Percentiles rank a stretch among this genome's conserved stretches.
phyloP scores from a whole-genome alignment of 495 filamentous ascomycete genomes.

The Bryoglossum gracile region DNA sequence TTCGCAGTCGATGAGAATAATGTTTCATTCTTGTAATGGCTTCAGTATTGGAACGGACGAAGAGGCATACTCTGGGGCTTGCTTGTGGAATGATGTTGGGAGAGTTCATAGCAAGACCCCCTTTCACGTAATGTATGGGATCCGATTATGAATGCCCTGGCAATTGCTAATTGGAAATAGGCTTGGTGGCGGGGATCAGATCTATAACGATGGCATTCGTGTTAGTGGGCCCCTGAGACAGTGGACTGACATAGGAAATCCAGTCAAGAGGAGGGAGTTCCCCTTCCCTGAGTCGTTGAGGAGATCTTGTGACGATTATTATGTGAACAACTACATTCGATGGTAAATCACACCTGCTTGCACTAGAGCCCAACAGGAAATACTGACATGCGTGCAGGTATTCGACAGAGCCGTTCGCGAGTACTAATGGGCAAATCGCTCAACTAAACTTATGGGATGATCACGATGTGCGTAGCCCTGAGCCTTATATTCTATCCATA shows the following conservation, averaged over 20 bases:
- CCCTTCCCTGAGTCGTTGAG: slow-evolving; percentile 69
- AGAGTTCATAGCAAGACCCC: slow-evolving; percentile 60
- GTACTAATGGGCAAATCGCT: slow-evolving; percentile 78
- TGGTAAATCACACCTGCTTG: slow-evolving; percentile 41
- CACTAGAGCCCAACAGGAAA: neutral
- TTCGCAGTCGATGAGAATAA: slow-evolving; percentile 83
- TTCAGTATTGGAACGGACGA: slow-evolving; percentile 91
- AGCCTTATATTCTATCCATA: neutral
- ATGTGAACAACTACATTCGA: slow-evolving; percentile 77
- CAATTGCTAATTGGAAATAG: slow-evolving; percentile 5
- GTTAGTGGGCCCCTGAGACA: slow-evolving; percentile 67
- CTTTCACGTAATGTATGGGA: slow-evolving; percentile 73
- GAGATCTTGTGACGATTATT: slow-evolving; percentile 77
- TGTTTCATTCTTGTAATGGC: slow-evolving; percentile 96
- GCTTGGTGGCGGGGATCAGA: slow-evolving; percentile 90
- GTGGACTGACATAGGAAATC: slow-evolving; percentile 80
- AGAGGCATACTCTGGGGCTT: slow-evolving; percentile 72
- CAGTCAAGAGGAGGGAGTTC: slow-evolving; percentile 69
- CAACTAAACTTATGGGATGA: slow-evolving; percentile 96
- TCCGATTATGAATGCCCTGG: neutral
- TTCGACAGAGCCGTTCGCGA: slow-evolving; percentile 70
- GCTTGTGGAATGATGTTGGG: slow-evolving; percentile 86
- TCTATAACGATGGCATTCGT: slow-evolving; percentile 88
- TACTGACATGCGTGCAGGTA: slow-evolving; percentile 37
- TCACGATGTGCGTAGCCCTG: slow-evolving; percentile 51